Conservation (phyloP, 495 filamentous ascomycete species). For the Cryomyces minteri region DNA sequence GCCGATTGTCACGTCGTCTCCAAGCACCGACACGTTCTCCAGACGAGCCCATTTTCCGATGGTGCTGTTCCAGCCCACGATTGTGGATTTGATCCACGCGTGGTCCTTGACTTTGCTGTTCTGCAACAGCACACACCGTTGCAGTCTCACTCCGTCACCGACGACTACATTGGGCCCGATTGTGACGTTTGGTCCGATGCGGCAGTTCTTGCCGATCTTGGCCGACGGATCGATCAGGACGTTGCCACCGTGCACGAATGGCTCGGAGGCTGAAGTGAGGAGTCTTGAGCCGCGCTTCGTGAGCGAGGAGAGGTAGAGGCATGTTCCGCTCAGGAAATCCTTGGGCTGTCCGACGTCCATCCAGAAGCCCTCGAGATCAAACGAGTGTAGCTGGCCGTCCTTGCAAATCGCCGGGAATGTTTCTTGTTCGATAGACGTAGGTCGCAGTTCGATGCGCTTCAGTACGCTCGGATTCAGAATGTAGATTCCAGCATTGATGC, state of each 20-base stretch:
- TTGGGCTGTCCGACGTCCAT: constrained; percentile 99
- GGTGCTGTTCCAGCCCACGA: constrained; percentile 96
- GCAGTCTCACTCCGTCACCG: constrained; percentile 86
- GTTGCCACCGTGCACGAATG: constrained; percentile 87
- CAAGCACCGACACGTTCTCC: constrained; percentile 93
- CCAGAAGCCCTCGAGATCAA: constrained; percentile 98
- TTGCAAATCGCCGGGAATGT: constrained; percentile 91
- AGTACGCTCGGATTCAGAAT: constrained; percentile 91
- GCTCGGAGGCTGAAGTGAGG: constrained; percentile 53
- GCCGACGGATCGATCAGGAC: constrained; percentile 90
- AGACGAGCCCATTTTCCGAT: constrained; percentile 91
- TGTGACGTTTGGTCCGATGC: constrained; percentile 93
- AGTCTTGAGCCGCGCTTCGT: constrained; percentile 83
- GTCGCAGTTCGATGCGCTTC: constrained; percentile 81
- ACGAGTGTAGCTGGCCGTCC: constrained; percentile 89
- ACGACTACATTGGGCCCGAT: constrained; percentile 91
- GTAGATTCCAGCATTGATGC: constrained; percentile 99
- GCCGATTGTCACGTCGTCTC: constrained; percentile 97
- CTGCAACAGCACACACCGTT: constrained; percentile 79
- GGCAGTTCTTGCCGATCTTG: constrained; percentile 96
- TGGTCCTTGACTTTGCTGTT: constrained; percentile 96
- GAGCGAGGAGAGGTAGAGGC: constrained; percentile 86
- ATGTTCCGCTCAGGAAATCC: constrained; percentile 93
- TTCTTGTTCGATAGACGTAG: constrained; percentile 99
- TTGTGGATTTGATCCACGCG: constrained; percentile 98